Evolutionary conservation across 2,329 filamentous ascomycete genomes (phyloP), one percentile per base, ranked within the genome.

Genomic region (Penicillium hordei): DNA sequence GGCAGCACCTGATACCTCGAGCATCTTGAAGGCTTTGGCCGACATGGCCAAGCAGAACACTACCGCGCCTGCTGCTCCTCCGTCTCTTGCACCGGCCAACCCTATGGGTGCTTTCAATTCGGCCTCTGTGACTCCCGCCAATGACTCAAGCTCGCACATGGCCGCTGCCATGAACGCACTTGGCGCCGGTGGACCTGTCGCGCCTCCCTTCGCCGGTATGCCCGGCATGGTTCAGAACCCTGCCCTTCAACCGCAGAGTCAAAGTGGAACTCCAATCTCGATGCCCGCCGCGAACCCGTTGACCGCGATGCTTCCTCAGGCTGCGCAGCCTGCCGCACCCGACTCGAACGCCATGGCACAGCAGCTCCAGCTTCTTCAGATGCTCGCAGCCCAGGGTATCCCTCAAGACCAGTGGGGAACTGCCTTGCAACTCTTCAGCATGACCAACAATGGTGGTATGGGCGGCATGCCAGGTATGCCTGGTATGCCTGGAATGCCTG

Each of bases 31-130:
- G 72, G 89, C 89, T 44, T 82, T 94, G 62, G 89, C 90, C 63
- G 90, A 90, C 70, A 89, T 94, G 77, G 89, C 89, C 39, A 88
- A 89, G 63, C 88, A 91, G 74, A 91, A 87, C 72, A 84, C 84
- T 60, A 75, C 81, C 38, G 76, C 80, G 46, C 76, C 82, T 52
- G 65, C 74, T 59, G 68, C 74, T 25, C 67, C 76, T 23, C 64
- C 70, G 29, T 68, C 72, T 48, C 63, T 72, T 48, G 71, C 76
- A 21, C 72, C 72, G 58, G 64, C 72, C 70, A 80, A 76, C 68
- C 71, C 77, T 64, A 75, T 77, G 70, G 81, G 76, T 77, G 75
- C 81, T 68, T 75, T 83, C 76, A 79, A 74, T 73, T 69, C 76
- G 63, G 78, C 80, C 58, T 78, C 70, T 75, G 70, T 75, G 66